These are phyloP conservation scores for Mariannaea sp. DNA, from an alignment of 2,329 filamentous ascomycete species.

Conservation along the genomic window DNA sequence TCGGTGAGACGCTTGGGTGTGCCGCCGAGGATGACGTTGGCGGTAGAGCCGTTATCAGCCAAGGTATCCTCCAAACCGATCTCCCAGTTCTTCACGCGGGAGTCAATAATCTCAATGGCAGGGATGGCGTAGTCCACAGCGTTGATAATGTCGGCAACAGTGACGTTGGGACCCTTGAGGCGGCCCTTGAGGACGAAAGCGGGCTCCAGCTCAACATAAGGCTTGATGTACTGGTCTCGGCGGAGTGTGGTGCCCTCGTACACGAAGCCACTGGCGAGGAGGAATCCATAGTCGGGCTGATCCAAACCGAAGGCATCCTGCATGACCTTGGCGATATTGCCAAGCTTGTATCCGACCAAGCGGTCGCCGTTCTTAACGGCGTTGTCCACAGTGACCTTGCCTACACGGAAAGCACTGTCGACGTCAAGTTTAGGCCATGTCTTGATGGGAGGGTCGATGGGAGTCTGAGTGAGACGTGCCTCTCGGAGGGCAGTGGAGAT, in stretches of 20 bases:
- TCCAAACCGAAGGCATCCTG: conserved; percentile 38
- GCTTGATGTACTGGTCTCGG: conserved; percentile 33
- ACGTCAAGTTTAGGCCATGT: conserved; percentile 30
- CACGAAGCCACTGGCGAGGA: conserved; percentile 32
- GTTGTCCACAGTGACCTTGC: conserved; percentile 29
- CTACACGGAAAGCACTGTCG: conserved; percentile 31
- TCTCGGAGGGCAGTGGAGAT: conserved; percentile 26
- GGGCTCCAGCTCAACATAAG: conserved; percentile 37
- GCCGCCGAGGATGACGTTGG: conserved; percentile 35
- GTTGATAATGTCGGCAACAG: conserved; percentile 37
- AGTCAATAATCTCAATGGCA: conserved; percentile 39
- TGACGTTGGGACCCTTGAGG: conserved; percentile 35
- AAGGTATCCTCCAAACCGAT: conserved; percentile 36
- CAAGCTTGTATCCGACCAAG: conserved; percentile 37
- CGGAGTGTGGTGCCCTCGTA: conserved; percentile 34
- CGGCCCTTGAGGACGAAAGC: conserved; percentile 34
- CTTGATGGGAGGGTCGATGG: conserved; percentile 30
- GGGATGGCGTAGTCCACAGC: conserved; percentile 38
- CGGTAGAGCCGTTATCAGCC: conserved; percentile 36
- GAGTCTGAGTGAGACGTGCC: conserved; percentile 26
- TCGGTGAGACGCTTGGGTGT: conserved; percentile 32
- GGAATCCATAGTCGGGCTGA: conserved; percentile 38
- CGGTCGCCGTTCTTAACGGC: conserved; percentile 33
- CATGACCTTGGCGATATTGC: conserved; percentile 41
- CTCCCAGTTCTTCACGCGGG: conserved; percentile 35